Percentiles rank a stretch among this genome's conserved stretches.
Conservation (phyloP, 768 basidiomycete species). For the Termitomyces heimii region DNA sequence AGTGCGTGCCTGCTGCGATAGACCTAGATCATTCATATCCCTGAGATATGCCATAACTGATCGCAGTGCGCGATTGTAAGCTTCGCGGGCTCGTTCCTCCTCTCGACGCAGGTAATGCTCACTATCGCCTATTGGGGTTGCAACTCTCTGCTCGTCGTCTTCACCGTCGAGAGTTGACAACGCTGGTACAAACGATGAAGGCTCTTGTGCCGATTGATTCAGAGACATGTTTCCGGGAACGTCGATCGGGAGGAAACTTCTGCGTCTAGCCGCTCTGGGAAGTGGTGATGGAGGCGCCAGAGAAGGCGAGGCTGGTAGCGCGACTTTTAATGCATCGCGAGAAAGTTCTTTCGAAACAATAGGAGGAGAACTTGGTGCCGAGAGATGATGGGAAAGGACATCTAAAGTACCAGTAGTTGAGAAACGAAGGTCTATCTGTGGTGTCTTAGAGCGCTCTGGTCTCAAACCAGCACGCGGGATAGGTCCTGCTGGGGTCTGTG, state of each 20-base stretch:
- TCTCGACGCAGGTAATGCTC: slow-evolving; percentile 57
- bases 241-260: slow-evolving; percentile 88
- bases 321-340: slow-evolving; percentile 20
- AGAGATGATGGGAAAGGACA: slow-evolving; percentile 29
- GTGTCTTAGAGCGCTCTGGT: slow-evolving; percentile 35
- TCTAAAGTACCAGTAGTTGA: slow-evolving; percentile 66
- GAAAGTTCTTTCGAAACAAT: slow-evolving; percentile 19
- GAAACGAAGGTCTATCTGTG: slow-evolving; percentile 65
- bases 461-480: slow-evolving; percentile 18
- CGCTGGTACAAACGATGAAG: slow-evolving; percentile 53
- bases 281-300: slow-evolving; percentile 39
- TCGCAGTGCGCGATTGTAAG: slow-evolving; percentile 75
- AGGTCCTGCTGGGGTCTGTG: slow-evolving; percentile 25
- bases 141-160: slow-evolving; percentile 28
- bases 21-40: slow-evolving; percentile 89
- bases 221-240: slow-evolving; percentile 45
- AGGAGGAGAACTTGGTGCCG: slow-evolving; percentile 22
- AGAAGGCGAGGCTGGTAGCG: slow-evolving; percentile 17
- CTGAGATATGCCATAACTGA: slow-evolving; percentile 94
- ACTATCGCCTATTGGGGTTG: slow-evolving; percentile 37
- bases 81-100: slow-evolving; percentile 66
- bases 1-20: slow-evolving; percentile 55
- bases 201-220: slow-evolving; percentile 57
- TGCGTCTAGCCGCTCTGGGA: slow-evolving; percentile 58
- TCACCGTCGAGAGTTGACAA: slow-evolving; percentile 37